Percentiles rank a stretch among this genome's conserved stretches.
phyloP scores from a whole-genome alignment of 257 asterid species.

The Jaltomata sinuosa region DNA sequence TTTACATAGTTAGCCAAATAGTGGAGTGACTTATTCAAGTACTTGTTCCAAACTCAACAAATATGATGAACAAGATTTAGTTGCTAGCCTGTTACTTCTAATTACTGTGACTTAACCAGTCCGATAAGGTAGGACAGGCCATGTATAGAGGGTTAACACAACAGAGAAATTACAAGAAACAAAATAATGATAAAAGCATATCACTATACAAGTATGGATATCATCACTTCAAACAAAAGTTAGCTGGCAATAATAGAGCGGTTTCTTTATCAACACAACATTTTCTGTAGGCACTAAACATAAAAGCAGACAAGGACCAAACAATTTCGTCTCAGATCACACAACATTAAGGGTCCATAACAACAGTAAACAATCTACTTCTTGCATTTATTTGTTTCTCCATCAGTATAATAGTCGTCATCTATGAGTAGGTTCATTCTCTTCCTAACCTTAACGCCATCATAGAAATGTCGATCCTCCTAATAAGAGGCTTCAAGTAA shows the following conservation, averaged over 20 bases:
- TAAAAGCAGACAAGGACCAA: background rate
- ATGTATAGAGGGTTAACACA: too few relatives aligned
- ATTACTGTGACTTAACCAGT: background rate
- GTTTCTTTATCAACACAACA: too few relatives aligned
- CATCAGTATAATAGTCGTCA: background rate
- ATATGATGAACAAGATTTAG: background rate
- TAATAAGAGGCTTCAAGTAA: background rate
- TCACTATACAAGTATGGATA: background rate
- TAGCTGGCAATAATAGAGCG: background rate
- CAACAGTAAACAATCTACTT: background rate
- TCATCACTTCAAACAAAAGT: background rate
- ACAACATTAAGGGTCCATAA: background rate
- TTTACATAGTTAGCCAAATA: background rate
- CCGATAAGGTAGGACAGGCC: background rate
- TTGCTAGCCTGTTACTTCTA: background rate
- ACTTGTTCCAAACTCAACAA: background rate
- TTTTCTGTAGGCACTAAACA: too few relatives aligned
- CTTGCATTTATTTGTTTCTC: background rate
- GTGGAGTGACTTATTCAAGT: background rate
- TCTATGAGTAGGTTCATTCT: background rate
- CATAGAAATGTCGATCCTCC: background rate
- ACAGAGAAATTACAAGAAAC: background rate
- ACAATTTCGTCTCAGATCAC: background rate
- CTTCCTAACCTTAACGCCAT: background rate
- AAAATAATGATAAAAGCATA: background rate